A percentile compares a stretch with the other conserved stretches of the same genome.
These are phyloP conservation scores for Pseudonitzschia delicatissima DNA, from an alignment of 108 stramenopile genomes.

Conservation along the genomic window DNA sequence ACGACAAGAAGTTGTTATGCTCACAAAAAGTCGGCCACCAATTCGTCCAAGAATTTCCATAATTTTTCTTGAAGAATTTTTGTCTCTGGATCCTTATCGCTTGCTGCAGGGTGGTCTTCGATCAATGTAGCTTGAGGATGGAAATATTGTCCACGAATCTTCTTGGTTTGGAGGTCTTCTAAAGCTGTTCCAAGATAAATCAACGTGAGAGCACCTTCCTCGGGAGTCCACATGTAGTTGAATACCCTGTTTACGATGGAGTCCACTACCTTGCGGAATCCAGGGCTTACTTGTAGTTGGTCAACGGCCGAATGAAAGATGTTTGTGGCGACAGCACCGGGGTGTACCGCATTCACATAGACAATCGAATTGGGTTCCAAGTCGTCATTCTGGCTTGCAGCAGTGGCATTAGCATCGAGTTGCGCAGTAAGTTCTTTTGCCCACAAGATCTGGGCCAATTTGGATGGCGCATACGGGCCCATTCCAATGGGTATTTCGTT, in stretches of 20 bases:
- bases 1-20: too few relatives aligned
- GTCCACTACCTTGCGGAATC: background rate
- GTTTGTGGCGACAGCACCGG: conserved; percentile 42
- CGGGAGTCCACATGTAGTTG: conserved; percentile 34
- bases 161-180: conserved; percentile 18
- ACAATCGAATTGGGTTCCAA: conserved; percentile 31
- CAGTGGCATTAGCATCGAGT: too few relatives aligned
- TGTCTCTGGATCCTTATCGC: background rate
- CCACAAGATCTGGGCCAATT: conserved; percentile 58
- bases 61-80: conserved; percentile 38
- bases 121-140: conserved; percentile 42
- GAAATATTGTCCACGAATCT: conserved; percentile 53
- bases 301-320: background rate
- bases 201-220: conserved; percentile 50
- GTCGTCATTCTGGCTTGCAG: too few relatives aligned
- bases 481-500: conserved; percentile 3
- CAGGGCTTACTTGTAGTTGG: too few relatives aligned
- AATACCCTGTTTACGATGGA: background rate
- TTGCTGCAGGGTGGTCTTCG: conserved; percentile 34
- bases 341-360: conserved; percentile 52
- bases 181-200: conserved; percentile 39
- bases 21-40: conserved; percentile 25
- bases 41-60: conserved; percentile 46
- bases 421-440: conserved; percentile 40
- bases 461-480: conserved; percentile 42